Evolutionary conservation across 768 basidiomycete genomes (phyloP), one percentile per base, ranked within the genome.

Genomic region (Cyathus striatus): DNA sequence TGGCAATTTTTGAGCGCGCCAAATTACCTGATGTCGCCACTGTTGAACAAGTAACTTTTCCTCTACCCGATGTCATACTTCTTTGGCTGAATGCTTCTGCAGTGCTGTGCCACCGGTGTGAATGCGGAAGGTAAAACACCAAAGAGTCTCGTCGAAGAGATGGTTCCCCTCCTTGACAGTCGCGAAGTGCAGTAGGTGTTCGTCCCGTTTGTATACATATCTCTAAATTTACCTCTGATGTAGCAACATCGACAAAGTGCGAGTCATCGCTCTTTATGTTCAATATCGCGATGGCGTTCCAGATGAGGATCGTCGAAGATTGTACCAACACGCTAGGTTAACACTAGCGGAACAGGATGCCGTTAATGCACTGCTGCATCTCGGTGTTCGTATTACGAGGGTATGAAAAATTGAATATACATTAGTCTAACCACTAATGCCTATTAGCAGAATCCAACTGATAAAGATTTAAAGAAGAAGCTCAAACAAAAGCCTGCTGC

Each of bases 261-360:
- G 96, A 33, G 86, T 99, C 52, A 88, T 99, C 45, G 90, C 95
- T 14, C 72, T 98, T 22, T 99, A 98, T 59, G 90, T 98, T 52
- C 84, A 95, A 60, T 77, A 83, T 61, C 83, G 94, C 22, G 96
- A 98, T 54, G 96, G 96, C 27, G 95, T 98, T 16, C 93, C 96
- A n/a, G 94, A 97, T 41, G 96, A 98, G 58, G 96, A 99, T 63
- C 83, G 90, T 43, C 80, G 94, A 47, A 75, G 96, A 44, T 63
- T 99, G 44, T 98, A 93, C 61, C 93, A 98, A 57, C 96, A 99
- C 59, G 96, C 95, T 16, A 75, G 90, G 34, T 66, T 99, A 32
- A 79, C 81, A 4, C 63, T 94, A 43, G 73, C 89, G 3, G 95
- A 99, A 54, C 91, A 95, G 63, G 96, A 98, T 56, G 90, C 91